Conservation (phyloP, 2,329 filamentous ascomycete genomes). For the Pseudopithomyces maydicus region DNA sequence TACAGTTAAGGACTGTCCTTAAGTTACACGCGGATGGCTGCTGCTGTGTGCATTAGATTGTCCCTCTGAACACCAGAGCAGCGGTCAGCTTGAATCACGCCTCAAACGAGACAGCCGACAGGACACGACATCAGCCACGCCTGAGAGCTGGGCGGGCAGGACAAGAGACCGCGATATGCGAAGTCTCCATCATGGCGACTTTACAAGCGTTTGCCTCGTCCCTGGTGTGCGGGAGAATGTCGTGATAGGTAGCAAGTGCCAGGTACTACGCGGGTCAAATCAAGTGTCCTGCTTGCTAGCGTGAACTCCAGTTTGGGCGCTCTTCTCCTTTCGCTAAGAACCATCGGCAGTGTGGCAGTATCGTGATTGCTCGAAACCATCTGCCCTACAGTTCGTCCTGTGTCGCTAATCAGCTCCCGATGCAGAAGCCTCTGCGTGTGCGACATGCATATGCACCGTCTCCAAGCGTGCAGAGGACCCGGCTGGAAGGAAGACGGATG, state of each 20-base stretch:
- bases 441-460: conserved; percentile 5
- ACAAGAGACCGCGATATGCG: neutral
- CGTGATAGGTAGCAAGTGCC: neutral
- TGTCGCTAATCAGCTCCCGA: conserved; percentile 3
- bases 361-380: neutral
- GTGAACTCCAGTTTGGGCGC: conserved; percentile 11
- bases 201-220: neutral
- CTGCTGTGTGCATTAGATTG: neutral
- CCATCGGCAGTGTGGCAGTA: conserved; percentile 1
- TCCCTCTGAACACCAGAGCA: neutral
- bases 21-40: conserved; percentile 8
- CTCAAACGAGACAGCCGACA: neutral
- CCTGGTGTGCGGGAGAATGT: conserved; percentile 1
- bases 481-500: neutral
- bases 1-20: neutral
- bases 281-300: conserved; percentile 4
- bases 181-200: neutral
- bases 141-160: neutral
- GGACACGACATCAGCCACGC: neutral
- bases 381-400: conserved; percentile 2
- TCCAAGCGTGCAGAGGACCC: conserved; percentile 10
- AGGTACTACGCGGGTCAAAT: neutral
- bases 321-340: neutral
- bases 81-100: neutral
- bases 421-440: neutral